Conservation (phyloP, 306 rosid species). For the Hippophae gyantsensis region DNA sequence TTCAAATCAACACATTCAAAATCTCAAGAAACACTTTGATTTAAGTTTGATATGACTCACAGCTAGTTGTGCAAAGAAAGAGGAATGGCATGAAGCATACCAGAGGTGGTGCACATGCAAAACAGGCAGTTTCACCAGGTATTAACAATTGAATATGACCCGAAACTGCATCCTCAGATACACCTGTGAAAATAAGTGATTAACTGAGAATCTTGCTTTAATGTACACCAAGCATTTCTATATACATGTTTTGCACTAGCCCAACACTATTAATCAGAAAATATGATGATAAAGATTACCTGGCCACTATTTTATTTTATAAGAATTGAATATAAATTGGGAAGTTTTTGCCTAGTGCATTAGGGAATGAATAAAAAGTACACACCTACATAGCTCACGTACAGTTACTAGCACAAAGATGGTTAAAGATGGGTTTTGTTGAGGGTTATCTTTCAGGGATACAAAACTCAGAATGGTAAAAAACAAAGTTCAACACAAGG, state of each 20-base stretch:
- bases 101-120: slow-evolving; percentile 99
- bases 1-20: neutral
- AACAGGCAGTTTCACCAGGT: slow-evolving; percentile 98
- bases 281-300: neutral
- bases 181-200: slow-evolving; percentile 51
- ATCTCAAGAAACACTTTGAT: neutral
- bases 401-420: too few relatives aligned
- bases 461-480: too few relatives aligned
- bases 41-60: slow-evolving; percentile 2
- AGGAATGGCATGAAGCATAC: slow-evolving; percentile 32
- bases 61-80: slow-evolving; percentile 7
- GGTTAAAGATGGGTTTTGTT: too few relatives aligned
- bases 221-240: slow-evolving; percentile 7
- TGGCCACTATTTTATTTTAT: neutral
- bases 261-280: slow-evolving; percentile 4
- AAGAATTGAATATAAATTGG: neutral
- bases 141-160: slow-evolving; percentile 91
- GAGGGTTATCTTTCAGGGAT: too few relatives aligned
- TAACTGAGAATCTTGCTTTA: slow-evolving; percentile 14
- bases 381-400: too few relatives aligned
- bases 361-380: too few relatives aligned
- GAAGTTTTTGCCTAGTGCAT: neutral
- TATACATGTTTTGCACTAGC: slow-evolving; percentile 7
- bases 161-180: slow-evolving; percentile 97
- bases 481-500: slow-evolving; percentile 9